Evolutionary conservation across 371 early-diverging fungal species (phyloP), one percentile per base, ranked within the genome.

Genomic region (Entomophthora muscae): DNA sequence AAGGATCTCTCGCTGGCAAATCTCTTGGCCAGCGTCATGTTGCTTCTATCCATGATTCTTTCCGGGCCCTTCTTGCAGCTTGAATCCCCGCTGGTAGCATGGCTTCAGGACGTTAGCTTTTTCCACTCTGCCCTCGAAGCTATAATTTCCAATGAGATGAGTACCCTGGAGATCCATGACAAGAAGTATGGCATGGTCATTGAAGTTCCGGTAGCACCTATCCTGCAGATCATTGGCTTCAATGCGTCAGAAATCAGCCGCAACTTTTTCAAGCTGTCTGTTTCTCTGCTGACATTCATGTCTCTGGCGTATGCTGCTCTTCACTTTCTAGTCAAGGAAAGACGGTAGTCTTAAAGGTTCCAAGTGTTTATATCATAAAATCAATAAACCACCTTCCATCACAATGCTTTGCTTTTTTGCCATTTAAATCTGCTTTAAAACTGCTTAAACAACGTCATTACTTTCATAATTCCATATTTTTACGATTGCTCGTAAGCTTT

Each of bases 101-200:
- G 89, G 81, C 72, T 93, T 17, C 84, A 89, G 65, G 80, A 87
- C 58, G 61, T 90, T 1, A 88, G 88, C 0, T 86, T 90, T 67
- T 95, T 92, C 70, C 88, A 91, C 64, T 85, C 85, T 73, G 91
- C 90, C 0, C 78, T 91, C 53, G 96, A 95, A 67, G 90, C 92
- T 0, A 70, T 92, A 58, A 74, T 90, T 1, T 90, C 91, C 53
- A 93, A 91, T 67, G 93, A 93, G 69, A 72, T 93, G 60, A 71
- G 82, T 0, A 82, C 84, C 31, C 66, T 92, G 5, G 85, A 83
- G 61, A 71, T 95, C 33, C 77, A 79, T 12, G 93, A 91, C 58
- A 82, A 84, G 57, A 78, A 89, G 52, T 85, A 81, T 69, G 91
- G 92, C 0, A 71, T 91, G 0, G 78, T 80, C 57, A 90, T 93